Base-by-base conservation (phyloP, 768 basidiomycete species). In the Amanita rubescens region DNA sequence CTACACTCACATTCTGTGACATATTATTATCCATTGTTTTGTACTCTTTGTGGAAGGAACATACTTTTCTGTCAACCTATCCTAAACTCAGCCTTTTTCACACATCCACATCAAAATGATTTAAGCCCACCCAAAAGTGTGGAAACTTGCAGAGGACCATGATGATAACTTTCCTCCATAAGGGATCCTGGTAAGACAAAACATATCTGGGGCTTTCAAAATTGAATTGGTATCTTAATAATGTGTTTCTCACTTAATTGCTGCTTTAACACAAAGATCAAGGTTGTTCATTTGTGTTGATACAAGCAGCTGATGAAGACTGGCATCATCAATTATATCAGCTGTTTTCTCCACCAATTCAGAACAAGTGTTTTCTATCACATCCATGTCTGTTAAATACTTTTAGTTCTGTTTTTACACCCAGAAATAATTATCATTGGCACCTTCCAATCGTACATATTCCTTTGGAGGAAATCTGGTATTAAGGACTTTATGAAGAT, bases 281-380 rank as follows among this genome's bases (percentile, higher is more conserved):
- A 68, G 39, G 50, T 66, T 65, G 49, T 56, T 64, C 48, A 58
- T 53, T 45, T 66, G 63, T 11, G 62, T 62, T 2, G 63, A 58
- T n/a, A 62, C 49, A 42, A 67, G 58, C 1, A 67, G 34, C 22
- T 57, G 39, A 45, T 57, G 42, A 11, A 67, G 55, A 27, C 53
- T 52, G 2, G 38, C 15, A 32, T 55, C 20, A 53, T 62, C 51
- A 27, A 67, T 49, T 2, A 58, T 55, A 14, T 50, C 41, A 12
- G 59, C 55, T 22, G 64, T 67, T 39, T 51, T 50, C 45, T 60
- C 25, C 0, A 59, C 63, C 2, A 64, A 37, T 20, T 58, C 37
- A 33, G 55, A 49, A 33, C 54, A 55, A 39, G 33, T 46, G 39
- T 53, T 44, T 2, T 30, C 43, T 19, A 41, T 22, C 3, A 62